Evolutionary conservation across 352 stramenopile genomes (phyloP).

Genomic region (Pythium sukuiense): DNA sequence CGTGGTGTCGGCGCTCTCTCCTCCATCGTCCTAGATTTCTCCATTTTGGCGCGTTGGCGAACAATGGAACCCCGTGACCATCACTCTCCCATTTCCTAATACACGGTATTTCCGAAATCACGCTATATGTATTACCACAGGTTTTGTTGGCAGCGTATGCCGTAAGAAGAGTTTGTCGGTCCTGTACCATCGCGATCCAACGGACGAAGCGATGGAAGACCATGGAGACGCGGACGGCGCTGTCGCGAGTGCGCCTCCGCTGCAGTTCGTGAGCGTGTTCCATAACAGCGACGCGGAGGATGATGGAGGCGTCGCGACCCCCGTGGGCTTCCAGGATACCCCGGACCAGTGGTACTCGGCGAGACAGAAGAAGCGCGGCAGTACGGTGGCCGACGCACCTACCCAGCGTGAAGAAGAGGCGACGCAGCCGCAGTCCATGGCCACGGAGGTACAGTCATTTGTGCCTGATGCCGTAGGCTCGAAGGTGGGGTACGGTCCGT

Average conservation of each 20-base stretch:
- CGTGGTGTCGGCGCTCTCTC: conserved; percentile 24
- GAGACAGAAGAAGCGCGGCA: conserved; percentile 40
- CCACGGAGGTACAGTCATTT: conserved; percentile 32
- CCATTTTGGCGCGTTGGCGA: not conserved
- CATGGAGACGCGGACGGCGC: not conserved
- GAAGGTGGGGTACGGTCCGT: conserved; percentile 22
- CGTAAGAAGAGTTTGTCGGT: conserved; percentile 1
- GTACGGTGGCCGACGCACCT: conserved; percentile 13
- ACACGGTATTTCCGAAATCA: conserved; percentile 1
- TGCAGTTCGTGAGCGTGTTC: conserved; percentile 40
- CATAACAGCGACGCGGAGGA: conserved; percentile 39
- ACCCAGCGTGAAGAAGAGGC: conserved; percentile 37
- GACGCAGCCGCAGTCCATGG: conserved; percentile 51
- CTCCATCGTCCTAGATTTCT: not conserved
- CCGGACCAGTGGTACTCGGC: conserved; percentile 36
- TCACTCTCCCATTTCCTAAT: conserved; percentile 15
- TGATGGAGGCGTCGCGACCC: conserved; percentile 55
- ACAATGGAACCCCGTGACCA: conserved; percentile 2
- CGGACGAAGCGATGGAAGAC: conserved; percentile 1
- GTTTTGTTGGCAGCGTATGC: conserved; percentile 1
- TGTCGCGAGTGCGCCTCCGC: not conserved
- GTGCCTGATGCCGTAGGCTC: conserved; percentile 19
- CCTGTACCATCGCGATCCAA: not conserved
- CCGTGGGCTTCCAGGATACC: conserved; percentile 61
- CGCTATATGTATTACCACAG: conserved; percentile 2